Base-by-base conservation (phyloP, 2,329 filamentous ascomycete genomes). In the Trichophaea hybrida region DNA sequence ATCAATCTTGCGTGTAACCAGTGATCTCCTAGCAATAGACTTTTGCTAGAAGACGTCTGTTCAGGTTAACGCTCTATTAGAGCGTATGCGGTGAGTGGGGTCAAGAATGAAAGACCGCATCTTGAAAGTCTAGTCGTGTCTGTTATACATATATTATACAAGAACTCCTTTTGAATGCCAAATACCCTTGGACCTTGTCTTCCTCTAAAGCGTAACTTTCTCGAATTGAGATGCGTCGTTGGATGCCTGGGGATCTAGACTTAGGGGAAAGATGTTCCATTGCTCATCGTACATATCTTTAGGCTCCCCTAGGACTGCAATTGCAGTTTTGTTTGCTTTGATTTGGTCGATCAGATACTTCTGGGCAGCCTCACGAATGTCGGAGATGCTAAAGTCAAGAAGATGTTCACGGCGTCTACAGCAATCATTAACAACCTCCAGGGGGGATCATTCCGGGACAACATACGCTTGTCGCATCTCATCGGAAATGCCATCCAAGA, bases 401-500 rank as follows among this genome's bases (percentile, higher is more conserved):
- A 98, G 77, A 69, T 85, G 83, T 72, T 93, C 86, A 67, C 93
- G 79, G 71, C 88, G 83, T 68, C 76, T 79, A 60, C 43, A 8
- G 32, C 43, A n/a, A 37, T 7, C 17, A 49, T 66, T 55, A 67
- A 51, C 35, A 32, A 33, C 35, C n/a, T 13, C 5, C 34, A 55
- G 7, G n/a, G 7, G 31, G 17, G 34, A 31, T 4, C 44, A 17
- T 44, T 5, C 24, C 31, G 6, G 37, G 24, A 61, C 15, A 35
- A 61, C 65, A 61, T 58, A 69, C 67, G 55, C 60, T 74, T 96
- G 89, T 69, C 86, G 84, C 89, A 97, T 95, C 68, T 88, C 85
- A 61, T 93, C 81, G 1, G 86, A 88, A 38, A 98, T 79, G 10
- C 89, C 89, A 34, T 83, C 86, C 69, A 95, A 75, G 73, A 98